phyloP scores from a whole-genome alignment of 257 asterid genomes.

The Solanum clarkiae region DNA sequence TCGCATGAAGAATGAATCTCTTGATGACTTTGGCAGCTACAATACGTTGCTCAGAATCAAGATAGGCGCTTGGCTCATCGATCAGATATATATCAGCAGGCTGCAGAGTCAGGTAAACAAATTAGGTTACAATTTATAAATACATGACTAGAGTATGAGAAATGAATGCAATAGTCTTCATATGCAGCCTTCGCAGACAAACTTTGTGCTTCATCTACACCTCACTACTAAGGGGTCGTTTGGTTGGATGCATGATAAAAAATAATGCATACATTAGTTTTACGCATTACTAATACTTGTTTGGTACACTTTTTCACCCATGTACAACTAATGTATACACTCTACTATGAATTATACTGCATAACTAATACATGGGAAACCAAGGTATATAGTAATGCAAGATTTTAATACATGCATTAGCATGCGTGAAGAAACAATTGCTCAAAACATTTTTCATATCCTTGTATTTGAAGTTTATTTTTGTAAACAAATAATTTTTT shows the following conservation, averaged over 20 bases:
- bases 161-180: neutral
- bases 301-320: neutral
- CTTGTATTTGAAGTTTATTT: neutral
- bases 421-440: neutral
- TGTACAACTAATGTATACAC: neutral
- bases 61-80: constrained; percentile 98
- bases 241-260: neutral
- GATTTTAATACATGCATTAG: neutral
- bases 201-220: neutral
- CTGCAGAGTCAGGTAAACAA: constrained; percentile 34
- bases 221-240: neutral
- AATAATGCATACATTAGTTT: neutral
- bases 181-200: neutral
- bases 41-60: constrained; percentile 98
- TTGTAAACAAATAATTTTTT: neutral
- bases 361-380: neutral
- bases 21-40: constrained; percentile 97
- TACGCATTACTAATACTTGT: neutral
- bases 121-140: neutral
- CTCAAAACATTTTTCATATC: neutral
- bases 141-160: neutral
- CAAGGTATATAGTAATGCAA: neutral
- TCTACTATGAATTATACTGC: neutral
- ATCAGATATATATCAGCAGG: constrained; percentile 96
- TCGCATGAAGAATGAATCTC: constrained; percentile 94